Evolutionary conservation across 345 rosid genomes (phyloP).

Genomic region (Hibiscus trionum): DNA sequence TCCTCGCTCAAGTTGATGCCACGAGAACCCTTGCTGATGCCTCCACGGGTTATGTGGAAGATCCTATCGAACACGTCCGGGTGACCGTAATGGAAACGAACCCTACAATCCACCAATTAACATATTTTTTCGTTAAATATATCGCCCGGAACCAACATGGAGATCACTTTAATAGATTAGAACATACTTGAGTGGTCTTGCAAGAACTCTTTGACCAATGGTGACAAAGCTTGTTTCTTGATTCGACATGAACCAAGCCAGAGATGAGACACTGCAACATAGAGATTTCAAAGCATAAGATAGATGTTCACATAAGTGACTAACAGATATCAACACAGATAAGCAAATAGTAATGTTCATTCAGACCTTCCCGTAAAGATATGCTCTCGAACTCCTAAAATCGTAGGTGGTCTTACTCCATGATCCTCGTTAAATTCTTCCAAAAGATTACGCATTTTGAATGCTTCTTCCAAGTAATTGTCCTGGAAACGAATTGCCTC

Average conservation of each 20-base stretch:
- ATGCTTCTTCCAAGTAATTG: constrained; percentile 95
- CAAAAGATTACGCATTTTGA: constrained; percentile 92
- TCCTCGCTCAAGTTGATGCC: constrained; percentile 97
- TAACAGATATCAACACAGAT: neutral
- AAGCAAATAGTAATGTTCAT: neutral
- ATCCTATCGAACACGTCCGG: constrained; percentile 50
- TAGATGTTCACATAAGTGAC: neutral
- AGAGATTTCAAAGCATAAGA: constrained; percentile 16
- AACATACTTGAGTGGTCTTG: constrained; percentile 85
- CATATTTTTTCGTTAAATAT: neutral
- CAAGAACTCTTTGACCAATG: constrained; percentile 95
- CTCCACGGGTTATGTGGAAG: constrained; percentile 93
- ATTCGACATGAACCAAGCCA: constrained; percentile 99
- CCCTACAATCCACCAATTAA: constrained; percentile 40
- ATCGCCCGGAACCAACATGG: neutral
- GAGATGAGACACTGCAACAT: constrained; percentile 78
- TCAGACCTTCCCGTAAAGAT: constrained; percentile 91
- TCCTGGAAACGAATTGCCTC: constrained; percentile 40
- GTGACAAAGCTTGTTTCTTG: constrained; percentile 97
- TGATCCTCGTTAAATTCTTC: constrained; percentile 97
- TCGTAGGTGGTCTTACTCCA: constrained; percentile 85
- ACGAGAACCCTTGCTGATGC: constrained; percentile 93
- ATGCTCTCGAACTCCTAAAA: constrained; percentile 95
- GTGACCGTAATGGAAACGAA: constrained; percentile 71
- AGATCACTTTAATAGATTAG: neutral